phyloP scores from a whole-genome alignment of 2,329 filamentous ascomycete genomes.

The Aspergillus aculeatus region DNA sequence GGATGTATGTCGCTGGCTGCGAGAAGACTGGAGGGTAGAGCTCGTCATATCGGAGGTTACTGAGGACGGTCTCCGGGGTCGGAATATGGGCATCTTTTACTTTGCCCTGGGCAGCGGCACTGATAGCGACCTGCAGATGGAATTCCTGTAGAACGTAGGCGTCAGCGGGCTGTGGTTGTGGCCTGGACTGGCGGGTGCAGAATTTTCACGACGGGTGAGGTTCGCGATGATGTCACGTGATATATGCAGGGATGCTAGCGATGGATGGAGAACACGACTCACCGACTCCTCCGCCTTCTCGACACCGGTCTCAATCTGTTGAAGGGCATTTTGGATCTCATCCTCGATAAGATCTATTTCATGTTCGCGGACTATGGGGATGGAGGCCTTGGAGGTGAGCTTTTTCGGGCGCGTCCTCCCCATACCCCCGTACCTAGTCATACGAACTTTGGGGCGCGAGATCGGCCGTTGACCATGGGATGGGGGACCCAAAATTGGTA shows the following conservation, averaged over 20 bases:
- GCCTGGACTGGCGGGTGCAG: slow-evolving; percentile 19
- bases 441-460: slow-evolving; percentile 42
- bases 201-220: slow-evolving; percentile 35
- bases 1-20: slow-evolving; percentile 89
- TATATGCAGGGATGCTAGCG: slow-evolving; percentile 34
- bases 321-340: slow-evolving; percentile 74
- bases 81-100: slow-evolving; percentile 65
- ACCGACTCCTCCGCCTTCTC: slow-evolving; percentile 97
- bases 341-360: slow-evolving; percentile 91
- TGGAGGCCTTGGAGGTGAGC: slow-evolving; percentile 83
- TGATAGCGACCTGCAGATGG: slow-evolving; percentile 85
- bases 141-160: slow-evolving; percentile 66
- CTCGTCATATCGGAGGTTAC: slow-evolving; percentile 77
- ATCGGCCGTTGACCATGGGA: slow-evolving; percentile 40
- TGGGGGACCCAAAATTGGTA: slow-evolving; percentile 62
- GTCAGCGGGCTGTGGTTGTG: slow-evolving; percentile 20
- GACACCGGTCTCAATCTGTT: slow-evolving; percentile 89
- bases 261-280: slow-evolving; percentile 52
- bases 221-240: slow-evolving; percentile 41
- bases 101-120: slow-evolving; percentile 60
- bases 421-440: slow-evolving; percentile 48
- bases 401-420: slow-evolving; percentile 61
- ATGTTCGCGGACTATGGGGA: slow-evolving; percentile 83
- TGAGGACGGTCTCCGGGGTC: slow-evolving; percentile 63
- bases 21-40: slow-evolving; percentile 78